phyloP scores from a whole-genome alignment of 208 protist genomes.

The Leishmania arabica region DNA sequence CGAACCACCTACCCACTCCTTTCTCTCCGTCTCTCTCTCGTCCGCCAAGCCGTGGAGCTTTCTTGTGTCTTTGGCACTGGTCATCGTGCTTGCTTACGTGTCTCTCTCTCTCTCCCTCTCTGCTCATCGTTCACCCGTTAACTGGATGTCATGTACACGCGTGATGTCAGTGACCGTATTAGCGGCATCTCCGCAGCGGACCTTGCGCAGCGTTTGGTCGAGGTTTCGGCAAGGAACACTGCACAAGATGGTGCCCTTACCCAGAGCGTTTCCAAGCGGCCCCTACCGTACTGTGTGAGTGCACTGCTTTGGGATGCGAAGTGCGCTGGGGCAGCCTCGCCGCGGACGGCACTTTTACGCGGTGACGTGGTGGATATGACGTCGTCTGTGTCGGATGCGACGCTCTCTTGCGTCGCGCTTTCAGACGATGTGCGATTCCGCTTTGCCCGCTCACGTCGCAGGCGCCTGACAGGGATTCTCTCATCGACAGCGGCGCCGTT shows the following conservation, averaged over 20 bases:
- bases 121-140: too few species aligned
- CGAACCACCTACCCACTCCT: background rate
- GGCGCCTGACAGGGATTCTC: conserved; percentile 11
- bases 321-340: conserved; percentile 3
- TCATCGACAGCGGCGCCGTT: background rate
- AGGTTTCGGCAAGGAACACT: background rate
- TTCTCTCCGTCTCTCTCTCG: too few species aligned
- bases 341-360: conserved; percentile 20
- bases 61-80: too few species aligned
- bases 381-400: background rate
- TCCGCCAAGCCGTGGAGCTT: background rate
- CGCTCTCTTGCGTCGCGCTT: conserved; percentile 10
- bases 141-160: background rate
- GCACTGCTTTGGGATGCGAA: conserved; percentile 21
- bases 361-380: conserved; percentile 13
- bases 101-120: background rate
- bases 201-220: conserved; percentile 12
- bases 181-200: background rate
- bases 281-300: background rate
- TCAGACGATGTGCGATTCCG: conserved; percentile 20
- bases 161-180: conserved; percentile 7
- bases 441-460: conserved; percentile 20
- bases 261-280: background rate
- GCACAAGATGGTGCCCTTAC: background rate
- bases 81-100: background rate